A percentile compares a stretch with the other conserved stretches of the same genome.
Evolutionary conservation across 106 monocot genomes (phyloP).

Genomic region (Iris macrosiphon): DNA sequence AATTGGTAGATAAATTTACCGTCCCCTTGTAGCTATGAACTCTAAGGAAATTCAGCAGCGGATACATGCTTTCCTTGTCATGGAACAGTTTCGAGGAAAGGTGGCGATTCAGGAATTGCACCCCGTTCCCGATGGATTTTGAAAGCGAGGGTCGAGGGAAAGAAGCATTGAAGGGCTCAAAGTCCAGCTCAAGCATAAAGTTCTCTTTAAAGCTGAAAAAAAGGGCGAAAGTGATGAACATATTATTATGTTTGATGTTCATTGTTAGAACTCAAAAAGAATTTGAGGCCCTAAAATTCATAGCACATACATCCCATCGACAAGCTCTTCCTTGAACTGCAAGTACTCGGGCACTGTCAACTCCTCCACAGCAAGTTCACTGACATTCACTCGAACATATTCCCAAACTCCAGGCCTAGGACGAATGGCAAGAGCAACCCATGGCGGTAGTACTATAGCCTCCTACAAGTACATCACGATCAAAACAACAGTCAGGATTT

Average conservation of each 20-base stretch:
- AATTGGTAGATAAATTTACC: conserved; percentile 38
- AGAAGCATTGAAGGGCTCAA: conserved; percentile 98
- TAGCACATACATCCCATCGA: conserved; percentile 36
- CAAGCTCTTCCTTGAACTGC: conserved; percentile 70
- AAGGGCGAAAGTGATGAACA: no score
- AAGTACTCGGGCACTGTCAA: conserved; percentile 49
- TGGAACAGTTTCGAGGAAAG: conserved; percentile 94
- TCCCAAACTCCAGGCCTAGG: conserved; percentile 73
- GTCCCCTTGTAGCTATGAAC: conserved; percentile 89
- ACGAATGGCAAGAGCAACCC: conserved; percentile 58
- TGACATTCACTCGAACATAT: conserved; percentile 44
- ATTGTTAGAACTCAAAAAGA: no score
- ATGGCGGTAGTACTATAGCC: conserved; percentile 57
- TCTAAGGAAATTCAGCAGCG: conserved; percentile 81
- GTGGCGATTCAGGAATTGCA: conserved; percentile 96
- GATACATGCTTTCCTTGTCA: conserved; percentile 94
- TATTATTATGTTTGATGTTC: no score
- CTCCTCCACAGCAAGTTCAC: conserved; percentile 39
- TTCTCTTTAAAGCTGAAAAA: conserved; percentile 15
- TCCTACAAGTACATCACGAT: conserved; percentile 49
- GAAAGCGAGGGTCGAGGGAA: conserved; percentile 82
- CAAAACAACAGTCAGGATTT: no score
- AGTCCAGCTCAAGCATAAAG: conserved; percentile 19
- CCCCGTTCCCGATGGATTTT: conserved; percentile 96
- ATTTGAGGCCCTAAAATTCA: no score